Conservation (phyloP, 2,329 filamentous ascomycete genomes). For the Fusarium abutilonis region DNA sequence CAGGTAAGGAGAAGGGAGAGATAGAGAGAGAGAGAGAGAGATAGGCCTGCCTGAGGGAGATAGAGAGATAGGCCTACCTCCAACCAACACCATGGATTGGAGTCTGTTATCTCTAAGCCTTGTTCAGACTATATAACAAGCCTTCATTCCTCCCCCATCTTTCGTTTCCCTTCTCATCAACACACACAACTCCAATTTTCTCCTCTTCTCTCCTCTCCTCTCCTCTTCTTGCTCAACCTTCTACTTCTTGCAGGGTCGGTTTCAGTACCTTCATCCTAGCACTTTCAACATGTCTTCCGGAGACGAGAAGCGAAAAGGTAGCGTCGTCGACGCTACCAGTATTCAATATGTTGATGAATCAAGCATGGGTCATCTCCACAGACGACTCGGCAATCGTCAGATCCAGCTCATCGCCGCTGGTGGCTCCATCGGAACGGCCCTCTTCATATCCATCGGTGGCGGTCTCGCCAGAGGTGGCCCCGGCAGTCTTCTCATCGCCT, state of each 20-base stretch:
- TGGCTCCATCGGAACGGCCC: slow-evolving; percentile 36
- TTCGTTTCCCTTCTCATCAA: neutral
- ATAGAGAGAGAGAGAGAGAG: neutral
- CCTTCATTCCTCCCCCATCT: slow-evolving; percentile 8
- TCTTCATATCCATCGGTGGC: slow-evolving; percentile 38
- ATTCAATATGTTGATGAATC: slow-evolving; percentile 1
- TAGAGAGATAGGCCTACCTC: neutral
- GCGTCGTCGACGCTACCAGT: slow-evolving; percentile 17
- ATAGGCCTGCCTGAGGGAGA: neutral
- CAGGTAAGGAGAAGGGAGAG: neutral
- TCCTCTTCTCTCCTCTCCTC: neutral
- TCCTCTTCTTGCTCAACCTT: neutral
- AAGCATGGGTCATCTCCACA: slow-evolving; percentile 34
- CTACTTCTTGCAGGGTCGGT: neutral
- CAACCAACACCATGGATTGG: slow-evolving; percentile 1
- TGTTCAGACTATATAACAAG: slow-evolving; percentile 25
- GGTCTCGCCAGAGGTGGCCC: slow-evolving; percentile 34
- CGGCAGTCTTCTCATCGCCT: slow-evolving; percentile 30
- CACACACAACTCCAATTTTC: slow-evolving; percentile 1
- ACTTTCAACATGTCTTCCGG: slow-evolving; percentile 24
- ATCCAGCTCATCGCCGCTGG: slow-evolving; percentile 46
- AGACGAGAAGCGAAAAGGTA: slow-evolving; percentile 33
- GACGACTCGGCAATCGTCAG: slow-evolving; percentile 34
- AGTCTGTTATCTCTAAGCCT: slow-evolving; percentile 16
- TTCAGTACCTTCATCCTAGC: neutral